A percentile compares a stretch with the other conserved stretches of the same genome.
phyloP scores from a whole-genome alignment of 2,329 filamentous ascomycete genomes.

The Neospermospora avenae region DNA sequence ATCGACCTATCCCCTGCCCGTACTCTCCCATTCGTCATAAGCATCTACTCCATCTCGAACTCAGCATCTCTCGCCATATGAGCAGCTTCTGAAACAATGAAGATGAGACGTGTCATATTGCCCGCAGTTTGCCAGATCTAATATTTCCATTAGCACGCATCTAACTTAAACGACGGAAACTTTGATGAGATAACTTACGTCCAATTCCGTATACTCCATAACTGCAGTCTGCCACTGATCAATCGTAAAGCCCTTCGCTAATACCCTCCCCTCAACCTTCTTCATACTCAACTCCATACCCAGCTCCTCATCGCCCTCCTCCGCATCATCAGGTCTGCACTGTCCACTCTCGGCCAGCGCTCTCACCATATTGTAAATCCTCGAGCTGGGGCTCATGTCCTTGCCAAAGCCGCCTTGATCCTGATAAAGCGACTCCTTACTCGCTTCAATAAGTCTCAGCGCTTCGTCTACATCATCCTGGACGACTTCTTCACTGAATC shows the following conservation, averaged over 20 bases:
- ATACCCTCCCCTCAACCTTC: slow-evolving; percentile 83
- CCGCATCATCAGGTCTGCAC: slow-evolving; percentile 38
- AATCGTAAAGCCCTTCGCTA: slow-evolving; percentile 95
- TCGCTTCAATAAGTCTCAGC: slow-evolving; percentile 83
- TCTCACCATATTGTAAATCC: slow-evolving; percentile 94
- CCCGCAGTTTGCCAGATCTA: slow-evolving; percentile 78
- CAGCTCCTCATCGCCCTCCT: slow-evolving; percentile 67
- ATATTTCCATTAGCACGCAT: slow-evolving; percentile 38
- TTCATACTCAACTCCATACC: slow-evolving; percentile 78
- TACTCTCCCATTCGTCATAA: not conserved
- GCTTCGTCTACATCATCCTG: slow-evolving; percentile 96
- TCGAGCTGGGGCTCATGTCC: slow-evolving; percentile 76
- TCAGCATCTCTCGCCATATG: slow-evolving; percentile 31
- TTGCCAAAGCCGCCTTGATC: slow-evolving; percentile 59
- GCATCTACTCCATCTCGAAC: slow-evolving; percentile 16
- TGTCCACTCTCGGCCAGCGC: slow-evolving; percentile 82
- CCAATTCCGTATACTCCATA: slow-evolving; percentile 82
- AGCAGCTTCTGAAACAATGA: slow-evolving; percentile 59
- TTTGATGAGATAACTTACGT: slow-evolving; percentile 64
- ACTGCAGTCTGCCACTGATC: slow-evolving; percentile 86
- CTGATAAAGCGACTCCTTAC: slow-evolving; percentile 83
- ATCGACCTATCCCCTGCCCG: not conserved
- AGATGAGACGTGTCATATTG: slow-evolving; percentile 67
- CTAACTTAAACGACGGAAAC: not conserved
- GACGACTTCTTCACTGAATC: slow-evolving; percentile 81